Evolutionary conservation across 768 basidiomycete genomes (phyloP), one percentile per base, ranked within the genome.

Genomic region (Sutorius australiensis): DNA sequence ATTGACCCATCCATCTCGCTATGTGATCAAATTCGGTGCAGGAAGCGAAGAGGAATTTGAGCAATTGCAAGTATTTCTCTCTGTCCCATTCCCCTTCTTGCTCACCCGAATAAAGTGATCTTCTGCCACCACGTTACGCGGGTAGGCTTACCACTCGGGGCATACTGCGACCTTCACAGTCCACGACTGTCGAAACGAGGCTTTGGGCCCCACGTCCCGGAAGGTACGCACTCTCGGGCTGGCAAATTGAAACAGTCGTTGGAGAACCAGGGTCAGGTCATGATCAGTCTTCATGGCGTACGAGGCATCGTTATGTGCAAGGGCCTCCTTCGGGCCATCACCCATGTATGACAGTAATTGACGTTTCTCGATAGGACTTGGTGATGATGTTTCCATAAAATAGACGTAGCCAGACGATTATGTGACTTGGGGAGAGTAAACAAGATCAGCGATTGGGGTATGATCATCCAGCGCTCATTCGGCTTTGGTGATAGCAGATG

Each of bases 111-210:
- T 42, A 21, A 56, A 82, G 79, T 42, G 64, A 70, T 63, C 60
- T 76, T 13, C 64, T 81, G 39, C 73, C 78, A 19, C 78, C 86
- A 11, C 73, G 74, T 2, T 92, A 87, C 60, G 67, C 74, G 16
- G 91, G 91, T 34, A 77, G 79, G n/a, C 77, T 87, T 37, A 81
- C 82, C 6, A 83, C 83, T 64, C 80, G 82, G 28, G 86, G 85
- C 2, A 70, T 66, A 5, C 68, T 94, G 30, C 49, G 67, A 19
- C 83, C 90, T 11, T 72, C 75, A 6, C 71, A 79, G 52, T 68
- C 73, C 3, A 64, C 67, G 12, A 68, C 64, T 0, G 54, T 89
- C 17, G 68, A 71, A 19, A 76, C 81, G 1, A 79, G 73, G 45
- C 67, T 92, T 3, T 87, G 83, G 77, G 73, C 83, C 10, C 69